phyloP scores from a whole-genome alignment of 129 eudicot genomes.

The Flaveria ramosissima region DNA sequence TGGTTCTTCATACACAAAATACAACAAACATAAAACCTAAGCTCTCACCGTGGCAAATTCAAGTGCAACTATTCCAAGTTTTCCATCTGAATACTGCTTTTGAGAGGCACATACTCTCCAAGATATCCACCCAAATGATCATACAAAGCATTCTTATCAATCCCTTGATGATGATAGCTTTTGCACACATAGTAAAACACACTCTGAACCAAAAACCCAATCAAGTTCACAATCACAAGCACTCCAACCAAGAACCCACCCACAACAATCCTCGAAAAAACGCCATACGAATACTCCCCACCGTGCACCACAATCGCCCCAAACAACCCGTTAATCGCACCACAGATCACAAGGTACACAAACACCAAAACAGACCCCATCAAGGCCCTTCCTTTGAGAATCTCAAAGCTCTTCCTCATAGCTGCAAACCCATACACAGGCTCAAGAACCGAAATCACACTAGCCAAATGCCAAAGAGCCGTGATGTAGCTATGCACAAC shows the following conservation, averaged over 20 bases:
- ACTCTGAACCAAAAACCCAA: constrained; percentile 84
- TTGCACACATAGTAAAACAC: constrained; percentile 94
- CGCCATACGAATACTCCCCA: constrained; percentile 55
- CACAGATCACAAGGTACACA: constrained; percentile 65
- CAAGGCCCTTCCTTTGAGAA: constrained; percentile 59
- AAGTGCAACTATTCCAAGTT: constrained; percentile 47
- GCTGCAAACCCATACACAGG: constrained; percentile 71
- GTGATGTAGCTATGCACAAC: constrained; percentile 81
- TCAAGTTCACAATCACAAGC: constrained; percentile 77
- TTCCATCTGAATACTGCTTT: constrained; percentile 96
- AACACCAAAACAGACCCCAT: constrained; percentile 65
- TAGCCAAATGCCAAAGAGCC: constrained; percentile 84
- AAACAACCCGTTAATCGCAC: constrained; percentile 66
- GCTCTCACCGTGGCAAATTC: constrained; percentile 17
- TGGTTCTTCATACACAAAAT: constrained; percentile 23
- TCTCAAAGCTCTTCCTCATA: constrained; percentile 79
- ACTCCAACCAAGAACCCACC: constrained; percentile 95
- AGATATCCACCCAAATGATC: constrained; percentile 93
- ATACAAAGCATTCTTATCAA: constrained; percentile 73
- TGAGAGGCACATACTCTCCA: constrained; percentile 92
- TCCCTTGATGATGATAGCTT: constrained; percentile 80
- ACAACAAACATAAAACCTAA: constrained; percentile 22
- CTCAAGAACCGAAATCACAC: constrained; percentile 83
- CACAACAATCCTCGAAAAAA: constrained; percentile 61
- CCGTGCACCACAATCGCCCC: constrained; percentile 77